phyloP scores from a whole-genome alignment of 164 flowering plant genomes.

The Buxus sempervirens region DNA sequence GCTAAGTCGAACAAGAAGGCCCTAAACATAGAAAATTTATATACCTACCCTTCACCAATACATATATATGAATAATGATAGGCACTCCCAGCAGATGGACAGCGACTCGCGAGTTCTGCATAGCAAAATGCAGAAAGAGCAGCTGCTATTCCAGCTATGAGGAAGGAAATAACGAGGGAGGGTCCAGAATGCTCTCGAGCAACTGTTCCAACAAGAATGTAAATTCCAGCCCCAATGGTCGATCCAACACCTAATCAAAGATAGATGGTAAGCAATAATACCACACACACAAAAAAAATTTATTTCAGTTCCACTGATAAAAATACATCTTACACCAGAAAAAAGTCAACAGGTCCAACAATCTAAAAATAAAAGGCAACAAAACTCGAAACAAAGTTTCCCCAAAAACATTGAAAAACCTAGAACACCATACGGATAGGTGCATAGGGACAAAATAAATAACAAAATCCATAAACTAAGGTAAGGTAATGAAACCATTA shows the following conservation, averaged over 20 bases:
- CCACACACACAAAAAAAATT: neutral
- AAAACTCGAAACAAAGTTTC: neutral
- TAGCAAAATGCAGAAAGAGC: constrained; percentile 64
- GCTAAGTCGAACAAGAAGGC: too few relatives aligned
- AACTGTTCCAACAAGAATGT: constrained; percentile 59
- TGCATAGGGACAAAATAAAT: neutral
- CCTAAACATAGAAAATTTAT: neutral
- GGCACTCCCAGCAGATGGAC: constrained; percentile 70
- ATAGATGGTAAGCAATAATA: neutral
- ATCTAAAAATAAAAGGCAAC: neutral
- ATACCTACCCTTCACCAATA: constrained; percentile 87
- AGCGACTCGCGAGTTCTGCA: constrained; percentile 62
- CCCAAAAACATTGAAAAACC: neutral
- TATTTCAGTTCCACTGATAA: neutral
- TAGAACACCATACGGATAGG: neutral
- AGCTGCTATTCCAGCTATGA: constrained; percentile 60
- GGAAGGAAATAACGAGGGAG: constrained; percentile 44
- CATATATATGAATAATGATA: constrained; percentile 74
- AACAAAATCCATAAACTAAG: neutral
- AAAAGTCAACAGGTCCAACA: neutral
- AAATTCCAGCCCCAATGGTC: constrained; percentile 63
- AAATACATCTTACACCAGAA: neutral
- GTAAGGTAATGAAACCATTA: neutral
- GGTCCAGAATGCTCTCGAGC: constrained; percentile 65
- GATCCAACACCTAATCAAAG: constrained; percentile 48